Conservation (phyloP, 495 filamentous ascomycete genomes). For the Xylaria palmicola region DNA sequence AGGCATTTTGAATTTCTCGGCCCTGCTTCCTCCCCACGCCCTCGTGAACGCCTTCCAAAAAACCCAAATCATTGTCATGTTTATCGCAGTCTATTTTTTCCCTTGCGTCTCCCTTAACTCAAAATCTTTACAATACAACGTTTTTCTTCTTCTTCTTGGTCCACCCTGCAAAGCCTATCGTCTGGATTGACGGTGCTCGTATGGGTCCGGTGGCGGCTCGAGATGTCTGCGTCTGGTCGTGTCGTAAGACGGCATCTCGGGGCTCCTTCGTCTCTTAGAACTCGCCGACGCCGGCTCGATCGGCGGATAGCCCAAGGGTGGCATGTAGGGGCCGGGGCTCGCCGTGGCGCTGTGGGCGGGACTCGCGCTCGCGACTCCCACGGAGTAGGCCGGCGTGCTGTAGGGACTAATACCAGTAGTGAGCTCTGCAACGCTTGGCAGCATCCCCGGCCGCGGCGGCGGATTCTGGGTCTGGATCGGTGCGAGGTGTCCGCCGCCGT, state of each 20-base stretch:
- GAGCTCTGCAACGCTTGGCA: constrained; percentile 55
- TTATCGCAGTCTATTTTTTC: constrained; percentile 5
- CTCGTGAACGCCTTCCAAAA: constrained; percentile 8
- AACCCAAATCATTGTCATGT: constrained; percentile 4
- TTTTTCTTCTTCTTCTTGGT: no score
- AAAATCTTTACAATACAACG: not conserved
- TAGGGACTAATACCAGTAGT: constrained; percentile 56
- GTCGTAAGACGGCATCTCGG: constrained; percentile 40
- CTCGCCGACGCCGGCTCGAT: constrained; percentile 21
- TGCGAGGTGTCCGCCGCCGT: constrained; percentile 36
- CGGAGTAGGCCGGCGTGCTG: constrained; percentile 52
- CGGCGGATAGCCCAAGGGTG: constrained; percentile 37
- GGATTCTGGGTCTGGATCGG: constrained; percentile 41
- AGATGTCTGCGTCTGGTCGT: constrained; percentile 45
- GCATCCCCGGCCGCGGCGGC: constrained; percentile 32
- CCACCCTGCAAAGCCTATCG: constrained; percentile 3
- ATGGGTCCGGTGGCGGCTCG: constrained; percentile 25
- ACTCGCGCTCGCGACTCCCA: constrained; percentile 35
- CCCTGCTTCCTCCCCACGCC: not conserved
- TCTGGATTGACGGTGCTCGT: constrained; percentile 22
- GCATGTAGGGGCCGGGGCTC: constrained; percentile 44
- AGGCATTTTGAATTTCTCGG: not conserved
- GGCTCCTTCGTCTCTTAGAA: constrained; percentile 42
- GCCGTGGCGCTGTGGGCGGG: constrained; percentile 38
- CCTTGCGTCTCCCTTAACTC: not conserved